Evolutionary conservation across 352 stramenopile species (phyloP).

Genomic region (Lagenidium giganteum): DNA sequence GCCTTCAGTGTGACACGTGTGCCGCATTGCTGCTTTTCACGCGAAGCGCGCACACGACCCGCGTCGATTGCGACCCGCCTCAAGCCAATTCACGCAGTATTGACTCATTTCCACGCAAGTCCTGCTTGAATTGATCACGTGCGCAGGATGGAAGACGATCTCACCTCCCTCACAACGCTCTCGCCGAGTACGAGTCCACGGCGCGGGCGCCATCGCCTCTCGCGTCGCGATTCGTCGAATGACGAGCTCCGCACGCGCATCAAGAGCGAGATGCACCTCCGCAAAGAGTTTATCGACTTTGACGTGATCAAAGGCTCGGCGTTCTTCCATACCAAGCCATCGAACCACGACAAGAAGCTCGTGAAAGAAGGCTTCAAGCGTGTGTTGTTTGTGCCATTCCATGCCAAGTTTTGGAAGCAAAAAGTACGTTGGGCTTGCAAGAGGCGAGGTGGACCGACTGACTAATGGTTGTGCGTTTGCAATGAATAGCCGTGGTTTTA

Average conservation of each 20-base stretch:
- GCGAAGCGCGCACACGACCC: slow-evolving; percentile 7
- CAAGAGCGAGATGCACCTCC: slow-evolving; percentile 59
- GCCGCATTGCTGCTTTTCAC: slow-evolving; percentile 13
- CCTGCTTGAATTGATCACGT: no score
- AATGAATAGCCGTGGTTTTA: slow-evolving; percentile 52
- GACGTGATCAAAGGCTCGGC: slow-evolving; percentile 85
- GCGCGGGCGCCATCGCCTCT: slow-evolving; percentile 24
- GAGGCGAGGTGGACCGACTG: not conserved
- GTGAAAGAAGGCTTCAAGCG: slow-evolving; percentile 65
- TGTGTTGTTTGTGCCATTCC: slow-evolving; percentile 70
- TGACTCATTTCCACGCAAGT: no score
- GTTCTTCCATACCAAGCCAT: slow-evolving; percentile 83
- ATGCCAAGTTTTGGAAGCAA: slow-evolving; percentile 67
- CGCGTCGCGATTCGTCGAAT: slow-evolving; percentile 44
- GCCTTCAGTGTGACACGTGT: no score
- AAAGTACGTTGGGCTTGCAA: slow-evolving; percentile 26
- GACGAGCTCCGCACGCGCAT: slow-evolving; percentile 32
- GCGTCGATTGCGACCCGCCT: no score
- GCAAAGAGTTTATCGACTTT: slow-evolving; percentile 80
- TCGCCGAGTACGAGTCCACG: slow-evolving; percentile 3
- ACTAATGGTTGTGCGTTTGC: not conserved
- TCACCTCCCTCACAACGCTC: no score
- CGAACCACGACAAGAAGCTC: slow-evolving; percentile 75
- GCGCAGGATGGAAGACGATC: no score
- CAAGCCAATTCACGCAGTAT: no score